phyloP scores from a whole-genome alignment of 2,329 filamentous ascomycete species.

The Phialophora expanda region DNA sequence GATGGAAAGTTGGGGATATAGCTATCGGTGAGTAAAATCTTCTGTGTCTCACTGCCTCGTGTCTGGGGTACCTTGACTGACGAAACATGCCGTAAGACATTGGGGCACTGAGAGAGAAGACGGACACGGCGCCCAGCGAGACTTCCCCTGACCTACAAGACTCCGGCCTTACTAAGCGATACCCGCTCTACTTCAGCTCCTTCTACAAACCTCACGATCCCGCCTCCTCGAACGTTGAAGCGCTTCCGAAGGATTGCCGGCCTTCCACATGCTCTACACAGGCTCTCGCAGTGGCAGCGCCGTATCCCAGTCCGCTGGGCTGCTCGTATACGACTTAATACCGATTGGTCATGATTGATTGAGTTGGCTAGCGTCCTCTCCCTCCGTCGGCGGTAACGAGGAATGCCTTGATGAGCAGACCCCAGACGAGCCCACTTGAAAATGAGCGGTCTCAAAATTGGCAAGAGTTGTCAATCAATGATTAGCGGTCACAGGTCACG shows the following conservation, averaged over 20 bases:
- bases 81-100: neutral
- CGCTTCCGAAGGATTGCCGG: neutral
- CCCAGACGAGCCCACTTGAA: no score
- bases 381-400: no score
- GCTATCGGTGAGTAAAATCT: neutral
- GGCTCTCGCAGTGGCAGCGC: neutral
- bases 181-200: constrained; percentile 6
- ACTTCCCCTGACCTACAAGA: neutral
- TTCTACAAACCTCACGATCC: constrained; percentile 5
- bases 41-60: neutral
- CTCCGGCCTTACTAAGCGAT: neutral
- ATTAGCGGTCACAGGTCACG: neutral
- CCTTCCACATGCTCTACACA: neutral
- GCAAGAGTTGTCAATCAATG: neutral
- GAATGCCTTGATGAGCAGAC: no score
- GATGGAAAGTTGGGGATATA: constrained; percentile 1
- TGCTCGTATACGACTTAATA: neutral
- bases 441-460: no score
- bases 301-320: neutral
- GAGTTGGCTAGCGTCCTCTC: no score
- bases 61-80: neutral
- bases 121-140: neutral
- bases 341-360: neutral
- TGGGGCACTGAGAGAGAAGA: neutral
- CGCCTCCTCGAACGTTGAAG: neutral